Evolutionary conservation across 768 basidiomycete genomes (phyloP).

Genomic region (Auricularia cornea): DNA sequence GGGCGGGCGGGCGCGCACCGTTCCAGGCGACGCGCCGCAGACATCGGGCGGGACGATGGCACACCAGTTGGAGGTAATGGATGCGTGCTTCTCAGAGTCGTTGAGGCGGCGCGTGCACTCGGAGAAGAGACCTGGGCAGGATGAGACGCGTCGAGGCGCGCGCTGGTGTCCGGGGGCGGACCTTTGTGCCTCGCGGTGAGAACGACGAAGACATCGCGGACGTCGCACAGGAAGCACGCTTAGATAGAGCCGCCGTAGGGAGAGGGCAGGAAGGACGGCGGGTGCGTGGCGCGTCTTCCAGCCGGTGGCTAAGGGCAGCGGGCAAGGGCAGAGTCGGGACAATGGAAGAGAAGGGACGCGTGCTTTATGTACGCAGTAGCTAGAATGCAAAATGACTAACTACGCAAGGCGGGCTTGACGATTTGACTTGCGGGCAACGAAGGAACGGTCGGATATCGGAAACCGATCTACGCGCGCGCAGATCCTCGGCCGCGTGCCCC

Average conservation of each 20-base stretch:
- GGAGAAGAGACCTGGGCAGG: neutral
- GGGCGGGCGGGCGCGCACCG: neutral
- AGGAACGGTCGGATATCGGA: neutral
- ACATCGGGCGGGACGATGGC: neutral
- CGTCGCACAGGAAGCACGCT: neutral
- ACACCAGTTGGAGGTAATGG: neutral
- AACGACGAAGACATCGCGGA: neutral
- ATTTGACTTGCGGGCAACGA: too few species aligned
- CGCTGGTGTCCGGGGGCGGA: neutral
- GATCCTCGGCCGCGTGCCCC: neutral
- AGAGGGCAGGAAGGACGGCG: neutral
- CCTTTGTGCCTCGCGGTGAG: neutral
- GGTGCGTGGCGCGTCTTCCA: neutral
- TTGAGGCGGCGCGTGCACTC: neutral
- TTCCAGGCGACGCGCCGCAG: neutral
- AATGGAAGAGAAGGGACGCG: too few species aligned
- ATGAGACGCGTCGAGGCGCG: neutral
- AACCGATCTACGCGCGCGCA: constrained; percentile 7
- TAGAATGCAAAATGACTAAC: too few species aligned
- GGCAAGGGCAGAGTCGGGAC: too few species aligned
- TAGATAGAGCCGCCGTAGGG: neutral
- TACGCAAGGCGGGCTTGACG: too few species aligned
- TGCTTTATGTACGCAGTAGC: too few species aligned
- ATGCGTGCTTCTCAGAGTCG: neutral
- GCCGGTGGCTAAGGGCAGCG: too few species aligned